phyloP scores from a whole-genome alignment of 768 basidiomycete species.

The Hemileccinum rubropunctum region DNA sequence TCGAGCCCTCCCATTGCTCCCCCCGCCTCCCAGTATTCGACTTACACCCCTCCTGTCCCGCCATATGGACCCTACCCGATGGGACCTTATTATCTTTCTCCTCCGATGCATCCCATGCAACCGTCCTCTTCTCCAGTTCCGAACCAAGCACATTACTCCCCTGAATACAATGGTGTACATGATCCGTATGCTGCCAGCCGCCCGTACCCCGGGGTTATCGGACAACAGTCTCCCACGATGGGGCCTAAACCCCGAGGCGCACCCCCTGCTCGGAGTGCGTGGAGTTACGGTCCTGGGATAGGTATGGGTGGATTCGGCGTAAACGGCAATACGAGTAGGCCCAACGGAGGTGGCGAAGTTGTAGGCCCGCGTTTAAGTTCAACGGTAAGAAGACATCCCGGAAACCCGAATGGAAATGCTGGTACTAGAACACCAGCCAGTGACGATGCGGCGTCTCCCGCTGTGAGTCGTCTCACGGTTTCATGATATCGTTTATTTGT shows the following conservation, averaged over 20 bases:
- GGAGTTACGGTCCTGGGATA: conserved; percentile 70
- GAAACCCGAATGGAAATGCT: conserved; percentile 50
- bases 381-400: conserved; percentile 45
- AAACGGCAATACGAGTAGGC: conserved; percentile 25
- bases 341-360: conserved; percentile 39
- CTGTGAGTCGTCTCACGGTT: conserved; percentile 49
- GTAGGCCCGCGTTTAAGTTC: conserved; percentile 66
- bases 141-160: conserved; percentile 26
- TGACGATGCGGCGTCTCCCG: conserved; percentile 74
- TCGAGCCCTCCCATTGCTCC: conserved; percentile 31
- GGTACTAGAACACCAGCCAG: conserved; percentile 59
- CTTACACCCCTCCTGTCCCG: conserved; percentile 31
- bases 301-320: conserved; percentile 44
- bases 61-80: conserved; percentile 37
- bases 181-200: conserved; percentile 23
- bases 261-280: conserved; percentile 49
- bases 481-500: not conserved
- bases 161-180: conserved; percentile 29
- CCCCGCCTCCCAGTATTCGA: conserved; percentile 30
- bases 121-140: conserved; percentile 24
- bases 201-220: conserved; percentile 29
- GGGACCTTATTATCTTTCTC: conserved; percentile 29
- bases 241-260: conserved; percentile 31
- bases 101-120: conserved; percentile 27
- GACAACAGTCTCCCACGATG: conserved; percentile 30